Evolutionary conservation across 768 basidiomycete genomes (phyloP).

Genomic region (Tylopilus plumbeoviolaceoides): DNA sequence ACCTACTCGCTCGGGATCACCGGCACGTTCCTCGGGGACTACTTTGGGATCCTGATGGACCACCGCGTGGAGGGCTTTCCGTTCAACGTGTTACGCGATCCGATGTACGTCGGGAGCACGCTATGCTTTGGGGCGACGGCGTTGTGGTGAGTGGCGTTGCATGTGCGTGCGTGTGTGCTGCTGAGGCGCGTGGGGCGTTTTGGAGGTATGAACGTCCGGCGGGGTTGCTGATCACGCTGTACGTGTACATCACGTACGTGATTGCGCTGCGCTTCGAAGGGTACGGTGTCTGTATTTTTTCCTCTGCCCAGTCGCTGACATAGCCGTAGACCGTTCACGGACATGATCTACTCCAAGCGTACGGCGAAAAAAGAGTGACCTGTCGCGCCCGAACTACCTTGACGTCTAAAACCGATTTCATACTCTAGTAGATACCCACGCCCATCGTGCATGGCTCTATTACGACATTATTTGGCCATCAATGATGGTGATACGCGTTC

Average conservation of each 20-base stretch:
- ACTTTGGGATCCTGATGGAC: conserved; percentile 86
- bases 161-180: neutral
- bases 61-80: conserved; percentile 93
- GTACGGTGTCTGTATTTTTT: conserved; percentile 40
- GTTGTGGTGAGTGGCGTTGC: conserved; percentile 59
- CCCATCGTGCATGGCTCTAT: neutral
- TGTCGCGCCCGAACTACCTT: neutral
- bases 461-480: neutral
- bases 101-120: conserved; percentile 97
- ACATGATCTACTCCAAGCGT: conserved; percentile 73
- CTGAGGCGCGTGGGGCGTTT: neutral
- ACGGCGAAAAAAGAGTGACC: conserved; percentile 19
- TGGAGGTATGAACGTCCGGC: conserved; percentile 80
- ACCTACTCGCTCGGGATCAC: conserved; percentile 92
- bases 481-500: too few species aligned
- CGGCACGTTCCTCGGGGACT: conserved; percentile 85
- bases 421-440: neutral
- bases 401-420: neutral
- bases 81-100: conserved; percentile 88
- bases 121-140: conserved; percentile 85
- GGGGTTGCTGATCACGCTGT: conserved; percentile 73
- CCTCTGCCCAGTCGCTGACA: neutral
- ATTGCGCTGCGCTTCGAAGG: conserved; percentile 89
- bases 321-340: conserved; percentile 61
- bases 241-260: conserved; percentile 80